A percentile compares a stretch with the other conserved stretches of the same genome.
These are phyloP conservation scores for Hydnomerulius pinastri DNA, from an alignment of 768 basidiomycete species.

Conservation along the genomic window DNA sequence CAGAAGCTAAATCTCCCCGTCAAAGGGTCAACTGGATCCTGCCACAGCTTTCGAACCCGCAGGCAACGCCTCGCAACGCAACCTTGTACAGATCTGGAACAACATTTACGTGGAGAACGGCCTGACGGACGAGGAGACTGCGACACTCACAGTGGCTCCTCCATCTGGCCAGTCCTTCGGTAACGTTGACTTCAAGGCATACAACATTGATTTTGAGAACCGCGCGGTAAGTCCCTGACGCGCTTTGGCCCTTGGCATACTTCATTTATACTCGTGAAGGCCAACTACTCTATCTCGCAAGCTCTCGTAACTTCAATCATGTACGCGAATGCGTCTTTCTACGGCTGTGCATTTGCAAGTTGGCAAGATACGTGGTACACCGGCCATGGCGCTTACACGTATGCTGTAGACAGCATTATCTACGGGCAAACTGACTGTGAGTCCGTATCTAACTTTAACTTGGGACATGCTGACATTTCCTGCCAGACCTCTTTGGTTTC, in stretches of 20 bases:
- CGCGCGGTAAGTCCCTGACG: constrained; percentile 50
- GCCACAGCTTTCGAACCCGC: constrained; percentile 39
- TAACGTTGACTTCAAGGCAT: constrained; percentile 58
- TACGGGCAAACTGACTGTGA: constrained; percentile 67
- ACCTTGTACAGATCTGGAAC: constrained; percentile 56
- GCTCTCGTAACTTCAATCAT: constrained; percentile 64
- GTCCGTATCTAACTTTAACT: constrained; percentile 15
- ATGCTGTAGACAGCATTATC: constrained; percentile 61
- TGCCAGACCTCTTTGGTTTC: constrained; percentile 13
- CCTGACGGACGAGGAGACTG: constrained; percentile 58
- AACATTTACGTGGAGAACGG: constrained; percentile 43
- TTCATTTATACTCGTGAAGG: too few relatives aligned
- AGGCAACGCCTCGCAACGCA: constrained; percentile 45
- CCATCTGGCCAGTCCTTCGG: constrained; percentile 51
- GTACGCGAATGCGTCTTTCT: constrained; percentile 66
- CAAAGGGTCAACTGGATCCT: constrained; percentile 51
- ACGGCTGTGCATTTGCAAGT: constrained; percentile 17
- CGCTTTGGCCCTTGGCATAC: too few relatives aligned
- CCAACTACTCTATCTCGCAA: constrained; percentile 59
- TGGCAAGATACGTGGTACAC: constrained; percentile 55
- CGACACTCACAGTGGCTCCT: constrained; percentile 59
- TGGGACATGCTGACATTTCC: neutral
- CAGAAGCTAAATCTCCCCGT: constrained; percentile 6
- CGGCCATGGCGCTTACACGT: constrained; percentile 57
- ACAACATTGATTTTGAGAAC: constrained; percentile 70